Evolutionary conservation across 371 early-diverging fungal genomes (phyloP).

Genomic region (Mucor saturninus): DNA sequence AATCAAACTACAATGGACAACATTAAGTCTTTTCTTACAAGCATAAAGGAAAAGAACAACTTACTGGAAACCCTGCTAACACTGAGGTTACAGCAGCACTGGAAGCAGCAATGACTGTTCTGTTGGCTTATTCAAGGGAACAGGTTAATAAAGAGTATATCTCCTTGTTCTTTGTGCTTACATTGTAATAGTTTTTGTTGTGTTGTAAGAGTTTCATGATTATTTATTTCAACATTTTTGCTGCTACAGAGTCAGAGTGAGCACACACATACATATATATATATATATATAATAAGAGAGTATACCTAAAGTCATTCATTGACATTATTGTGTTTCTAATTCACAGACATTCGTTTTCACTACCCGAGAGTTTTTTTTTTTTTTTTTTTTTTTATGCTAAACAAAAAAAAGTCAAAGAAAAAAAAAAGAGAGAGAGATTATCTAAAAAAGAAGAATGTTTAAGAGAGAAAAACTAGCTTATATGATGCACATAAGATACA

Average conservation of each 20-base stretch:
- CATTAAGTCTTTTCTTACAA: background rate
- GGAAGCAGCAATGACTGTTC: constrained; percentile 67
- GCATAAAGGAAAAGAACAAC: background rate
- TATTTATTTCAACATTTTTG: constrained; percentile 12
- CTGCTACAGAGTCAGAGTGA: background rate
- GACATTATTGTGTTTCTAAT: constrained; percentile 12
- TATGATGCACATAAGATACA: too few species aligned
- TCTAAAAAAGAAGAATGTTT: too few species aligned
- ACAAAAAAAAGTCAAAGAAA: background rate
- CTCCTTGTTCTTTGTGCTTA: constrained; percentile 4
- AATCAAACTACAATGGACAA: constrained; percentile 63
- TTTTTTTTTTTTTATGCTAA: background rate
- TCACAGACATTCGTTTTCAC: constrained; percentile 9
- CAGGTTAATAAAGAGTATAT: background rate
- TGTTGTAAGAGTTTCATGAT: constrained; percentile 5
- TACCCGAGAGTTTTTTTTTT: background rate
- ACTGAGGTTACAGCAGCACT: constrained; percentile 66
- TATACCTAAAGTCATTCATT: constrained; percentile 19
- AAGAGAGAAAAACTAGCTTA: too few species aligned
- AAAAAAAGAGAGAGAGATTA: too few species aligned
- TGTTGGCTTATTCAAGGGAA: constrained; percentile 43
- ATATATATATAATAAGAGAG: too few species aligned
- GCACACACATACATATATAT: too few species aligned
- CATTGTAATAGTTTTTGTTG: constrained; percentile 19
- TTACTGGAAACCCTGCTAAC: constrained; percentile 64